These are phyloP conservation scores for Chlorella ohadii DNA, from an alignment of 139 green algal species.

Conservation along the genomic window DNA sequence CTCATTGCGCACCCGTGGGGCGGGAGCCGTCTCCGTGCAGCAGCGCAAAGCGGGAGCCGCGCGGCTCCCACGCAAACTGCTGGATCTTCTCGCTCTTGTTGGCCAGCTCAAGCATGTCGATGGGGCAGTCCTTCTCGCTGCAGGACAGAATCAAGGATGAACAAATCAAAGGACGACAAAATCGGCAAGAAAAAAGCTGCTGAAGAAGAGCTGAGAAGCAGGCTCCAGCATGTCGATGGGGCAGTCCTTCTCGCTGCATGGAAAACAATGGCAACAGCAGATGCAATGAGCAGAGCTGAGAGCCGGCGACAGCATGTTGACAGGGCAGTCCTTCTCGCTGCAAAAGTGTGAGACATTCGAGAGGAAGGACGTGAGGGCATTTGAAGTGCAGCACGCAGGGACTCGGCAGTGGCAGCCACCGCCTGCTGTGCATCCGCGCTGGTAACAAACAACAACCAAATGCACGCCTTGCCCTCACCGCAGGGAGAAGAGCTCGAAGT, in stretches of 20 bases:
- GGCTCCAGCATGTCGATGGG: constrained; percentile 78
- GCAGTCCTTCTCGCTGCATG: constrained; percentile 37
- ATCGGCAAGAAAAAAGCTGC: too few relatives aligned
- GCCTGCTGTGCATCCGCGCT: too few relatives aligned
- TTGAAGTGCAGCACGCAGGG: too few relatives aligned
- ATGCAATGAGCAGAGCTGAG: too few relatives aligned
- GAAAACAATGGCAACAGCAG: too few relatives aligned
- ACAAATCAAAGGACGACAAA: too few relatives aligned
- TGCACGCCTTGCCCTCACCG: too few relatives aligned
- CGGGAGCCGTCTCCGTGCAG: constrained; percentile 91
- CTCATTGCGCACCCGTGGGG: constrained; percentile 68
- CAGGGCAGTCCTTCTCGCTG: constrained; percentile 42
- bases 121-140: constrained; percentile 43
- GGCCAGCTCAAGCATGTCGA: constrained; percentile 81
- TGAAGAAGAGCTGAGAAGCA: too few relatives aligned
- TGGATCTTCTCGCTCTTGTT: constrained; percentile 82
- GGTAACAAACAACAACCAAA: too few relatives aligned
- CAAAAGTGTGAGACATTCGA: too few relatives aligned
- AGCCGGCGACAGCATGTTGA: constrained; percentile 82
- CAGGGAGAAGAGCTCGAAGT: constrained; percentile 94
- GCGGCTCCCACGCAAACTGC: constrained; percentile 95
- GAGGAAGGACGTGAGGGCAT: too few relatives aligned
- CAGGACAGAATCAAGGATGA: not conserved
- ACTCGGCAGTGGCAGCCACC: too few relatives aligned
- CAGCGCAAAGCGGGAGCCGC: constrained; percentile 87